Base-by-base conservation (phyloP, 2,329 filamentous ascomycete species). In the Stemphylium beticola region DNA sequence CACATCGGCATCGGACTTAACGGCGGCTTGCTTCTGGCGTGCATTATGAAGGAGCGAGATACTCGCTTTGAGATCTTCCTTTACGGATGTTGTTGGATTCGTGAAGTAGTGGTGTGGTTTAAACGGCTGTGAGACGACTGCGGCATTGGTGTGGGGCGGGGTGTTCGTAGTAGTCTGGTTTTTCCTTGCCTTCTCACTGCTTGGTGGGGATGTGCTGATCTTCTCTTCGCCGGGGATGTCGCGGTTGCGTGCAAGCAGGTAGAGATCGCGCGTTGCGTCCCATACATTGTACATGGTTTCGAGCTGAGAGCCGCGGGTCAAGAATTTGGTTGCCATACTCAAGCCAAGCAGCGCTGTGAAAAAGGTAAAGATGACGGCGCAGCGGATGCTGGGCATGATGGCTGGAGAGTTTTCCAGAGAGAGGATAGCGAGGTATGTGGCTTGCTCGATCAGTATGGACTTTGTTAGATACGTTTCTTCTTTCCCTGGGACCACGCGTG, bases 241-340 rank as follows among this genome's bases (percentile, higher is more conserved):
- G 5, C n/a, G 24, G 8, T 20, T 40, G 36, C 12, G 36, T 4
- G 32, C 22, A 18, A 45, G 32, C 7, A 44, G n/a, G 12, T 42
- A 55, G 24, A 58, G 42, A 4, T 55, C 42, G 12, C 44, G 44
- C 20, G 45, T 29, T 15, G 32, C 14, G 3, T 11, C 12, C n/a
- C 9, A 15, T n/a, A 33, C 10, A 14, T 36, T 42, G 3, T n/a
- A 26, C 11, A 49, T 7, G 3, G 54, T 34, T 7, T 40, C 32
- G 15, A 33, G 22, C 17, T 22, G 14, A 8, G 38, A 40, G 10
- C 26, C 17, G 2, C 38, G 20, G 10, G 44, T 1, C 22, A 57
- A 31, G 18, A 55, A 48, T 15, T 31, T 15, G 4, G 41, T 4
- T 26, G 49, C 5, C 52, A 55, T 55, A 4, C 10, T 33, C n/a